Conservation (phyloP, 805 yeast species). For the Teunomyces barrocoloradensis region DNA sequence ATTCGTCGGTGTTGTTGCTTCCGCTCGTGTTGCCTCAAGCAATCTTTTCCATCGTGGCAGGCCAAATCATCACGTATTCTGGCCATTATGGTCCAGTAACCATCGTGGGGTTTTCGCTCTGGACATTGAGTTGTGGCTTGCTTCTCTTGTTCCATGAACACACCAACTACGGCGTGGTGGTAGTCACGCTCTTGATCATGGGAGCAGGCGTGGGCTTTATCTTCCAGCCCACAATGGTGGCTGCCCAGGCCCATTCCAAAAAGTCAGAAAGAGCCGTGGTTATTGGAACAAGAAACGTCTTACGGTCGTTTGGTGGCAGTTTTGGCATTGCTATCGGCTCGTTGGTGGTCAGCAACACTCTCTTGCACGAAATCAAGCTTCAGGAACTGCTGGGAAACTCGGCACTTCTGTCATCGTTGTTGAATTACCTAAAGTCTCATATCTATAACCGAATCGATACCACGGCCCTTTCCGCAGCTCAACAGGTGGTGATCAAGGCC, state of each 20-base stretch:
- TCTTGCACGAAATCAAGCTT: conserved; percentile 17
- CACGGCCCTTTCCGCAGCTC: conserved; percentile 14
- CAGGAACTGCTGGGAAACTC: conserved; percentile 4
- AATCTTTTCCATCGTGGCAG: conserved; percentile 18
- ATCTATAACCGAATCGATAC: conserved; percentile 25
- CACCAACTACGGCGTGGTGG: conserved; percentile 22
- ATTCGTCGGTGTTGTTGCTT: conserved; percentile 18
- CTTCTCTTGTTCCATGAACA: conserved; percentile 19
- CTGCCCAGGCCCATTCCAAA: conserved; percentile 26
- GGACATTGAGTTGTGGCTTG: conserved; percentile 25
- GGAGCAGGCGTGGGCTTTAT: conserved; percentile 22
- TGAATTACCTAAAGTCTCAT: conserved; percentile 23
- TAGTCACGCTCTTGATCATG: conserved; percentile 18
- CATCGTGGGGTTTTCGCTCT: conserved; percentile 19
- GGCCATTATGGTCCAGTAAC: conserved; percentile 20
- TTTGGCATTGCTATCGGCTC: conserved; percentile 31
- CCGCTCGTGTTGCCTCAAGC: conserved; percentile 26
- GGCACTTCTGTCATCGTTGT: conserved; percentile 5
- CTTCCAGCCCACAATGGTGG: conserved; percentile 27
- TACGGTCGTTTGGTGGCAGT: conserved; percentile 35
- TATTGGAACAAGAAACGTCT: conserved; percentile 30
- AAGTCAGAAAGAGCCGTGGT: conserved; percentile 35
- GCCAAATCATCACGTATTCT: conserved; percentile 14
- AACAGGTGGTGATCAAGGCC: conserved; percentile 18
- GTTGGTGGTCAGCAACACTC: conserved; percentile 25